These are phyloP conservation scores for Plasmopara halstedii DNA, from an alignment of 352 stramenopile genomes.

Conservation along the genomic window DNA sequence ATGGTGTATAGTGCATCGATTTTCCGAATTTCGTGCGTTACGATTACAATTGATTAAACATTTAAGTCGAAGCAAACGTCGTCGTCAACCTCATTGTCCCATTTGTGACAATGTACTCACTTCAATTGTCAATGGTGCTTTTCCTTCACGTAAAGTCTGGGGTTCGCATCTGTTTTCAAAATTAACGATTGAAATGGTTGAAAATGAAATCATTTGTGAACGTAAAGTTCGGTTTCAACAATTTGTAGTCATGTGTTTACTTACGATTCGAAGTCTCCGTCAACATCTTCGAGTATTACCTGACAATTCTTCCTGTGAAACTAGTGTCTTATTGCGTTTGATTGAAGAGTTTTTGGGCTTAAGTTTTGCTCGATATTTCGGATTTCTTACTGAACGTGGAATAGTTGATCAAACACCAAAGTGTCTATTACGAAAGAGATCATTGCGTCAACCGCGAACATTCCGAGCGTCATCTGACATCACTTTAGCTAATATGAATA, in stretches of 20 bases:
- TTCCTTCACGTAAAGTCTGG: conserved; percentile 47
- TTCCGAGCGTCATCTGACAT: conserved; percentile 9
- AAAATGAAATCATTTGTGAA: conserved; percentile 31
- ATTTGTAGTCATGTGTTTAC: conserved; percentile 44
- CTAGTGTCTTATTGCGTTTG: conserved; percentile 36
- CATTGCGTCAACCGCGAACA: conserved; percentile 4
- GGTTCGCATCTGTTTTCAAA: conserved; percentile 20
- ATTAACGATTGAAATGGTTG: conserved; percentile 3
- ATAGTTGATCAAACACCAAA: conserved; percentile 29
- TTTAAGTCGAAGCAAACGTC: conserved; percentile 30
- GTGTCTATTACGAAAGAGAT: conserved; percentile 6
- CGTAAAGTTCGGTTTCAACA: conserved; percentile 47
- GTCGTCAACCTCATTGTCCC: conserved; percentile 20
- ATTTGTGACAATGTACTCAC: conserved; percentile 65
- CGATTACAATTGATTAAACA: conserved; percentile 57
- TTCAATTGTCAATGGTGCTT: conserved; percentile 35
- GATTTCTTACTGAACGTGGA: conserved; percentile 58
- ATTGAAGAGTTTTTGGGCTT: conserved; percentile 70
- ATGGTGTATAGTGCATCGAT: conserved; percentile 57
- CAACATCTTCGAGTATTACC: conserved; percentile 51
- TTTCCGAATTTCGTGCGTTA: conserved; percentile 60
- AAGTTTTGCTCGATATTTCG: conserved; percentile 55
- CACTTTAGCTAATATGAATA: conserved; percentile 1
- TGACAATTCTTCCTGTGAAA: conserved; percentile 42
- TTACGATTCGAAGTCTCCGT: conserved; percentile 49